Conservation (phyloP, 2,329 filamentous ascomycete species). For the Sporothrix mexicana region DNA sequence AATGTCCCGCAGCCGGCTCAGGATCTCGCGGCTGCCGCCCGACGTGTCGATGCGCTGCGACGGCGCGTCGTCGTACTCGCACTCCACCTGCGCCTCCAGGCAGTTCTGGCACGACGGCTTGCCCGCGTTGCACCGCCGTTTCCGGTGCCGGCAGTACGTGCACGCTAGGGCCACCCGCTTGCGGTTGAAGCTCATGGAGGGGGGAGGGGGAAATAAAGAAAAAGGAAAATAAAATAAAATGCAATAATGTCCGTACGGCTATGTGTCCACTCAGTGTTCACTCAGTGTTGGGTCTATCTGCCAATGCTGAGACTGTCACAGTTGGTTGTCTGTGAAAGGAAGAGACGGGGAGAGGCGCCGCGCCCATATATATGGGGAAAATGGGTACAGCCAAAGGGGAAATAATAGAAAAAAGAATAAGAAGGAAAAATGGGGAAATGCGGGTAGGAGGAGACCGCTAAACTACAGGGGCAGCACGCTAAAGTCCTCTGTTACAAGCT, state of each 20-base stretch:
- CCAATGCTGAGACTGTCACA: no score
- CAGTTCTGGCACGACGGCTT: conserved; percentile 41
- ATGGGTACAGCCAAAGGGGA: no score
- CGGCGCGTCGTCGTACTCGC: conserved; percentile 43
- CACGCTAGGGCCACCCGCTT: conserved; percentile 43
- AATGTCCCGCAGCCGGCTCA: conserved; percentile 42
- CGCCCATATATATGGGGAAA: no score
- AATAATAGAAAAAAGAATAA: no score
- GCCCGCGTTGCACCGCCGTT: conserved; percentile 43
- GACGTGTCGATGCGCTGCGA: conserved; percentile 41
- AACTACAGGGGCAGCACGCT: background rate
- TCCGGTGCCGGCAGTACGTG: conserved; percentile 43
- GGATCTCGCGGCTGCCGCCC: conserved; percentile 42
- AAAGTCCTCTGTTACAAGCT: no score
- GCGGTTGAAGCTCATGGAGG: conserved; percentile 42
- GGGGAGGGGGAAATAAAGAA: background rate
- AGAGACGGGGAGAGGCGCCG: background rate
- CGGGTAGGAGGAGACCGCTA: background rate
- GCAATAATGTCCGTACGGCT: background rate
- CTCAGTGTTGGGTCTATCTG: no score
- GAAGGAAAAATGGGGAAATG: background rate
- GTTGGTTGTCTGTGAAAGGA: background rate
- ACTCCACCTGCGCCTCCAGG: conserved; percentile 40
- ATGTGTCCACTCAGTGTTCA: no score
- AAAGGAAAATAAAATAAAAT: background rate